phyloP scores from a whole-genome alignment of 176 grass and related monocot genomes.

The Triticum aestivum region DNA sequence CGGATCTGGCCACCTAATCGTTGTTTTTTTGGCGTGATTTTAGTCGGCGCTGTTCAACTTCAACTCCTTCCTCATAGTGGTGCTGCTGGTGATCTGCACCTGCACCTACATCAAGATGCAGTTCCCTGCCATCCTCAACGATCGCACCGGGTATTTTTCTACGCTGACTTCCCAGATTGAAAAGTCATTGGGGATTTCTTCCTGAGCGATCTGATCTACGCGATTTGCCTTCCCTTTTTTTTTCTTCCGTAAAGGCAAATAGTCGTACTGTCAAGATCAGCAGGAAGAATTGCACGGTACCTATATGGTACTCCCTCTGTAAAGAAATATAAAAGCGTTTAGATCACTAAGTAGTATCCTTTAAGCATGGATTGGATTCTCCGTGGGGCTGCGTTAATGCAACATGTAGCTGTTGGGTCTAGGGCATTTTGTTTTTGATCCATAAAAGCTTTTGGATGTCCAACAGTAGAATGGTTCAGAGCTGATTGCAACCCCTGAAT shows the following conservation, averaged over 20 bases:
- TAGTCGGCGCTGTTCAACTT: conserved; percentile 96
- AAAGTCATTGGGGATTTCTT: not conserved
- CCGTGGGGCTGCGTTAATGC: not conserved
- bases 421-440: not conserved
- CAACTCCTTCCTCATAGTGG: conserved; percentile 87
- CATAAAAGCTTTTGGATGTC: not conserved
- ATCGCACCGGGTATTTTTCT: conserved; percentile 44
- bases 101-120: conserved; percentile 95
- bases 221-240: not conserved
- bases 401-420: not conserved
- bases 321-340: too few relatives aligned
- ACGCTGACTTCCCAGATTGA: not conserved
- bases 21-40: not conserved
- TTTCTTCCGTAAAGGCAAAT: too few relatives aligned
- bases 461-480: not conserved
- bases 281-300: not conserved
- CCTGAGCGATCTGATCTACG: not conserved
- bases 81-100: conserved; percentile 92
- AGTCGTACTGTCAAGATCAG: not conserved
- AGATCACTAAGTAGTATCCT: too few relatives aligned
- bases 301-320: too few relatives aligned
- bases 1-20: not conserved
- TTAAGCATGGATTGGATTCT: not conserved
- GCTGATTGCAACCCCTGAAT: not conserved
- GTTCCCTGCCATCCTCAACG: conserved; percentile 83